phyloP scores from a whole-genome alignment of 371 early-diverging fungal species.

The Haplosporangium sp. region DNA sequence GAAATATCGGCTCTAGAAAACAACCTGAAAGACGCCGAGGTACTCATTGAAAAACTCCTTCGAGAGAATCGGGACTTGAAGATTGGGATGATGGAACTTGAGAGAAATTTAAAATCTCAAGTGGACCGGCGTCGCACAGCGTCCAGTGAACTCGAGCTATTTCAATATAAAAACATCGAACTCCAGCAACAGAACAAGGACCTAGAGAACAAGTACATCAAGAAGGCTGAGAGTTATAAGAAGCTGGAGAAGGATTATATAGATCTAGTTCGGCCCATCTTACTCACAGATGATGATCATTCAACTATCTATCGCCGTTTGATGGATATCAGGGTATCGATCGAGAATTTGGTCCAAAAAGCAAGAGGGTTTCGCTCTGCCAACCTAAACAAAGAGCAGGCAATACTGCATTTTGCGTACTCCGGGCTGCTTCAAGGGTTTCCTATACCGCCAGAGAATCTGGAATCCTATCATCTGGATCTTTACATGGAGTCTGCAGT shows the following conservation, averaged over 20 bases:
- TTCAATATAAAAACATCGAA: background rate
- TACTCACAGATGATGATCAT: slow-evolving; percentile 19
- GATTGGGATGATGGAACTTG: too few relatives aligned
- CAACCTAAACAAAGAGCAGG: slow-evolving; percentile 20
- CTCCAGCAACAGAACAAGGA: slow-evolving; percentile 6
- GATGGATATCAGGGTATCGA: slow-evolving; percentile 5
- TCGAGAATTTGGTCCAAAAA: slow-evolving; percentile 27
- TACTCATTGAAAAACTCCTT: too few relatives aligned
- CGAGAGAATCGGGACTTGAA: too few relatives aligned
- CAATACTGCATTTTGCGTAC: slow-evolving; percentile 11
- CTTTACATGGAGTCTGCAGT: slow-evolving; percentile 26
- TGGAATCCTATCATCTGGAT: slow-evolving; percentile 22
- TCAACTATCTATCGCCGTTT: slow-evolving; percentile 27
- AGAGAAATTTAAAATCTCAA: too few relatives aligned
- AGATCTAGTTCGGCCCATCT: slow-evolving; percentile 24
- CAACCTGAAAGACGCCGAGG: too few relatives aligned
- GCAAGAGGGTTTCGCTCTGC: slow-evolving; percentile 10
- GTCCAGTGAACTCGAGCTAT: background rate
- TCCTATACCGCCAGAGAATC: background rate
- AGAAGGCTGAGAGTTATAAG: slow-evolving; percentile 17
- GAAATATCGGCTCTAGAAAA: too few relatives aligned
- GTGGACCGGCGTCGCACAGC: too few relatives aligned
- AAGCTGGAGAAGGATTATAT: slow-evolving; percentile 28
- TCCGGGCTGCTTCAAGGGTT: slow-evolving; percentile 10
- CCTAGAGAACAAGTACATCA: background rate